Conservation (phyloP, 331 rosid species). For the Cydonia oblonga region DNA sequence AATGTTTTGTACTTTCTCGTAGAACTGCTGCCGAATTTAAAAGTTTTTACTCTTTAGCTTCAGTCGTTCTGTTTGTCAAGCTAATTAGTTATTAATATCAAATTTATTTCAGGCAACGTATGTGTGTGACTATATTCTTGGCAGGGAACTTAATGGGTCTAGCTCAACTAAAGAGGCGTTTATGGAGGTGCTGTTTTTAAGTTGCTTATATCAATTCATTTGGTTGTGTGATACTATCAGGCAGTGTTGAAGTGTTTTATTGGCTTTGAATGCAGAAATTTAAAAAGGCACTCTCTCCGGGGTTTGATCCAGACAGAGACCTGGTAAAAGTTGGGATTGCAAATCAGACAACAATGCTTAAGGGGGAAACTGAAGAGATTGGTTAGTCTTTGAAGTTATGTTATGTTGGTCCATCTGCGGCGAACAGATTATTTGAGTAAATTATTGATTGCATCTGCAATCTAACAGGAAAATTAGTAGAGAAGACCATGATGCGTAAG, state of each 20-base stretch:
- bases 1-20: background rate
- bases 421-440: background rate
- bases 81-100: background rate
- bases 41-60: background rate
- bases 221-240: background rate
- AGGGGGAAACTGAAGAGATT: conserved; percentile 96
- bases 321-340: conserved; percentile 69
- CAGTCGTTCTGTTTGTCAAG: background rate
- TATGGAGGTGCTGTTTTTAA: conserved; percentile 46
- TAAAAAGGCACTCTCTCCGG: conserved; percentile 65
- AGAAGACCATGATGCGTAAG: conserved; percentile 81
- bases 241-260: conserved; percentile 3
- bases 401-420: background rate
- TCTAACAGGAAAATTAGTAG: conserved; percentile 65
- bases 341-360: conserved; percentile 98
- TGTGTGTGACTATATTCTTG: conserved; percentile 86
- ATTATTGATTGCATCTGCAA: background rate
- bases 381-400: conserved; percentile 37
- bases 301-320: conserved; percentile 78
- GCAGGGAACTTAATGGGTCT: conserved; percentile 77
- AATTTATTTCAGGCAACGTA: conserved; percentile 55
- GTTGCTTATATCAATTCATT: background rate
- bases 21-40: background rate
- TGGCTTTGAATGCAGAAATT: conserved; percentile 57
- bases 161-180: conserved; percentile 82